These are phyloP conservation scores for Trichoderma simmonsii DNA, from an alignment of 2,329 filamentous ascomycete genomes.

Conservation along the genomic window DNA sequence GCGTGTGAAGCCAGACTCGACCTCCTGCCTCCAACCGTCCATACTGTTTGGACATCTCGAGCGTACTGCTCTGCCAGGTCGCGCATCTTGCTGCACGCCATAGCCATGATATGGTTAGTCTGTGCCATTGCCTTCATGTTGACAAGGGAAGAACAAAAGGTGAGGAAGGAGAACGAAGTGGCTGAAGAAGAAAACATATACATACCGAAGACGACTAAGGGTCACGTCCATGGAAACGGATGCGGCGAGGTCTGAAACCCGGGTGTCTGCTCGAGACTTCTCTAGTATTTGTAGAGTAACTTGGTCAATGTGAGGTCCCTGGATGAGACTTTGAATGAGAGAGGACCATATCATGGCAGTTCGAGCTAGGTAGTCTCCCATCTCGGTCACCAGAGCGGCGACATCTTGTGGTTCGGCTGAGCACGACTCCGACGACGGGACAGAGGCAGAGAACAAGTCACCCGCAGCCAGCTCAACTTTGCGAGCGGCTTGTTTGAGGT, in stretches of 20 bases:
- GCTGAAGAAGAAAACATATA: neutral
- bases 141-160: neutral
- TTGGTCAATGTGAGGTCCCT: constrained; percentile 33
- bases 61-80: constrained; percentile 35
- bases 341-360: constrained; percentile 34
- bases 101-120: constrained; percentile 15
- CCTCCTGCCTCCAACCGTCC: constrained; percentile 25
- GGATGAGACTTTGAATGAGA: constrained; percentile 34
- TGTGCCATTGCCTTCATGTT: neutral
- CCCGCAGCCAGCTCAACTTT: constrained; percentile 25
- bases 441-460: constrained; percentile 2
- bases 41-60: constrained; percentile 33
- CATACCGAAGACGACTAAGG: constrained; percentile 35
- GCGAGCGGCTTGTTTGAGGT: constrained; percentile 28
- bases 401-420: constrained; percentile 20
- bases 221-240: constrained; percentile 34
- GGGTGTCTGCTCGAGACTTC: constrained; percentile 25
- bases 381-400: constrained; percentile 32
- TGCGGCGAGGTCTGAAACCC: constrained; percentile 30
- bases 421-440: constrained; percentile 11
- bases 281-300: constrained; percentile 30
- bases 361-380: constrained; percentile 37
- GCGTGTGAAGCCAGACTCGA: constrained; percentile 19
- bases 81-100: constrained; percentile 33
- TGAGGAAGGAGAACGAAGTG: neutral